Percentiles rank a stretch among this genome's conserved stretches.
These are phyloP conservation scores for Adansonia madagascariensis DNA, from an alignment of 441 rosid species.

Conservation along the genomic window DNA sequence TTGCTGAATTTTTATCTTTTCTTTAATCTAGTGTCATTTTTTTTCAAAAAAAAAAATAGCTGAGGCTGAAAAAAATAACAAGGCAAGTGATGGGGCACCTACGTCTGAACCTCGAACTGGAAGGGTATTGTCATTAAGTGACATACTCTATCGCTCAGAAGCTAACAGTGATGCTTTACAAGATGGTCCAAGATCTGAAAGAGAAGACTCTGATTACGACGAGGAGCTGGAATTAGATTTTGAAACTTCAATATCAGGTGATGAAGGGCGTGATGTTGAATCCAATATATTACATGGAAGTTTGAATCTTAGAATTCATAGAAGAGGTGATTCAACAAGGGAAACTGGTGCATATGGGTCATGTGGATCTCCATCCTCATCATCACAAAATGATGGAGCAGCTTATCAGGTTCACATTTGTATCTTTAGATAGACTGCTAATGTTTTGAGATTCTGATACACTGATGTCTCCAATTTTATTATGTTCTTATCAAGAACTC, in stretches of 20 bases:
- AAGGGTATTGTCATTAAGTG: slow-evolving; percentile 76
- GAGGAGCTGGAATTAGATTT: slow-evolving; percentile 92
- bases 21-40: slow-evolving; percentile 30
- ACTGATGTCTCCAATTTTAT: background rate
- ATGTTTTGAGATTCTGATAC: slow-evolving; percentile 22
- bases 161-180: slow-evolving; percentile 83
- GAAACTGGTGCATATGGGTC: slow-evolving; percentile 70
- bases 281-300: slow-evolving; percentile 74
- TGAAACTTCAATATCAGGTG: slow-evolving; percentile 78
- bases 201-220: slow-evolving; percentile 94
- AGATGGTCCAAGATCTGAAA: slow-evolving; percentile 87
- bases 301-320: slow-evolving; percentile 79
- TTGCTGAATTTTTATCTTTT: slow-evolving; percentile 23
- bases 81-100: slow-evolving; percentile 48
- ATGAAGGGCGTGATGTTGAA: slow-evolving; percentile 80
- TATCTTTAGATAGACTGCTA: slow-evolving; percentile 21
- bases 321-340: slow-evolving; percentile 66
- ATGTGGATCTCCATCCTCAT: slow-evolving; percentile 74
- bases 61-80: slow-evolving; percentile 65
- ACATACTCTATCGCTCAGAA: slow-evolving; percentile 80
- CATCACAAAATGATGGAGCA: slow-evolving; percentile 65
- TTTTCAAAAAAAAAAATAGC: slow-evolving; percentile 44
- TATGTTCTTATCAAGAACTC: background rate
- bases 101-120: slow-evolving; percentile 60
- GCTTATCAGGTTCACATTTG: slow-evolving; percentile 65